Percentiles rank a stretch among this genome's conserved stretches.
Conservation (phyloP, 495 filamentous ascomycete species). For the Neurospora sp. region DNA sequence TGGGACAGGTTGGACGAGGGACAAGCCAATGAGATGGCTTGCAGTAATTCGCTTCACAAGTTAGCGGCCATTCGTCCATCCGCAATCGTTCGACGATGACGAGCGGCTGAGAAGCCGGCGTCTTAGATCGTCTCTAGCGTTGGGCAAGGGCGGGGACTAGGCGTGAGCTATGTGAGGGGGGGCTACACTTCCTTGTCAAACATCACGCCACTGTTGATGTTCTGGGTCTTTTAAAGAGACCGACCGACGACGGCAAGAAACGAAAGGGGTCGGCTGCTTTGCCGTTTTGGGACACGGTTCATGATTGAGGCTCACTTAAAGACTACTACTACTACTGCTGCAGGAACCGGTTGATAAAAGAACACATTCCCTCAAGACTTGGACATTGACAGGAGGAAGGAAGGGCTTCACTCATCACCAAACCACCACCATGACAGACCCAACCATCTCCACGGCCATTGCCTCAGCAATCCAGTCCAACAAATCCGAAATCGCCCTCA, state of each 20-base stretch:
- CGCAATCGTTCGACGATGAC: neutral
- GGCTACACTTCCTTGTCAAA: neutral
- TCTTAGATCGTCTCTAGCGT: neutral
- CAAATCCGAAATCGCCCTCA: slow-evolving; percentile 28
- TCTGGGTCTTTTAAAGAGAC: neutral
- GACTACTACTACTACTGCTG: neutral
- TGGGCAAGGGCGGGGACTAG: neutral
- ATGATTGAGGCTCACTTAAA: neutral
- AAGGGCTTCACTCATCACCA: neutral
- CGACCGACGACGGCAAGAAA: neutral
- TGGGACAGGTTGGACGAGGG: neutral
- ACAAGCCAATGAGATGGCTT: neutral
- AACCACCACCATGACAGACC: neutral
- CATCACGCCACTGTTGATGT: neutral
- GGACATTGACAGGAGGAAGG: neutral
- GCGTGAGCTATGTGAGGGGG: neutral
- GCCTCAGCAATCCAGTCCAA: neutral
- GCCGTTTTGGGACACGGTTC: neutral
- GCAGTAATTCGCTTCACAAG: neutral
- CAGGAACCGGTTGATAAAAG: neutral
- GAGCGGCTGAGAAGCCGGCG: neutral
- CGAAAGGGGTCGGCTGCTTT: neutral
- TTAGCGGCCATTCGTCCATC: neutral
- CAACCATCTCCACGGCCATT: slow-evolving; percentile 16
- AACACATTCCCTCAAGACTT: neutral